Conservation (phyloP, 352 stramenopile genomes). For the Chrysophaeum taylorii region DNA sequence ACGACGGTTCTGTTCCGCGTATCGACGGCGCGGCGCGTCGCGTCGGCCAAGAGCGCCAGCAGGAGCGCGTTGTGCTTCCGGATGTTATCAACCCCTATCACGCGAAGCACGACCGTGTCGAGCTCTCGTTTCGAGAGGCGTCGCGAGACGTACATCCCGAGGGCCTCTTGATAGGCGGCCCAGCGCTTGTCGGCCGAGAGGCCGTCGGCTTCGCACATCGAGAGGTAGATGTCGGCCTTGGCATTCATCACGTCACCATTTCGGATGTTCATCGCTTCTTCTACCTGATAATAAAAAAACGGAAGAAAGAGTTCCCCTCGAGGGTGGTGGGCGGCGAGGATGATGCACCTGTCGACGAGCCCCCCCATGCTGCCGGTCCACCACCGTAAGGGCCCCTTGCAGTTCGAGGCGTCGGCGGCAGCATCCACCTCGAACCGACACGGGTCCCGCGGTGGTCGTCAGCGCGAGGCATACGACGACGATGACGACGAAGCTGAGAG, state of each 20-base stretch:
- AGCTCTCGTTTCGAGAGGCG: not conserved
- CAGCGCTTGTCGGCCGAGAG: not conserved
- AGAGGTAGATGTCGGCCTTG: not conserved
- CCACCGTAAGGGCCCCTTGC: too few species aligned
- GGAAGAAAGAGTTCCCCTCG: not conserved
- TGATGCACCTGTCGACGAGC: too few species aligned
- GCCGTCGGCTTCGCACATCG: not conserved
- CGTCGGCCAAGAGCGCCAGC: not conserved
- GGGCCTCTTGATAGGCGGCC: not conserved
- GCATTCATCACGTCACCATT: not conserved
- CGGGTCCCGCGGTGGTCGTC: not conserved
- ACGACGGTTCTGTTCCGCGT: too few species aligned
- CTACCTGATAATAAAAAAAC: too few species aligned
- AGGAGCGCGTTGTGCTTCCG: not conserved
- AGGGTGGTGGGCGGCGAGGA: too few species aligned
- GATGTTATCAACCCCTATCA: not conserved
- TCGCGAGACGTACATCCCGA: not conserved
- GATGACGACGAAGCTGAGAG: not conserved
- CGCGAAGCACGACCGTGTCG: not conserved
- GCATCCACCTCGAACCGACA: too few species aligned
- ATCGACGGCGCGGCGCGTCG: not conserved
- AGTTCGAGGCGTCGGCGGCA: too few species aligned
- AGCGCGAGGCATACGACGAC: not conserved
- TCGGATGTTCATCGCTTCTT: too few species aligned
- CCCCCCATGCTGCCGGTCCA: too few species aligned